Evolutionary conservation across 106 monocot genomes (phyloP), one percentile per base, ranked within the genome.

Genomic region (Gastrodia elata): DNA sequence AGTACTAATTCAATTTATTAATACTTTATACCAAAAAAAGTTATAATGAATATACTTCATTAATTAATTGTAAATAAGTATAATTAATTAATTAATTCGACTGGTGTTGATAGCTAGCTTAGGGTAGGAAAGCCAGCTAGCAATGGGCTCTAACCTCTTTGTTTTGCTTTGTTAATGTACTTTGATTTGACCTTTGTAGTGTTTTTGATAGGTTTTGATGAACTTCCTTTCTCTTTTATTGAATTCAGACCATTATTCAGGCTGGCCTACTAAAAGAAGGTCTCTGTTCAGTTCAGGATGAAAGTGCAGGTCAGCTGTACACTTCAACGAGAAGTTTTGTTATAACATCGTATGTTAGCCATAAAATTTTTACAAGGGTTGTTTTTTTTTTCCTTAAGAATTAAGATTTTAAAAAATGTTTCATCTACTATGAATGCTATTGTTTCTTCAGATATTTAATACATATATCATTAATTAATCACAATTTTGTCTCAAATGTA

Each of bases 201-300:
- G 18, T 38, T 37, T 36, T 37, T 69, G 6, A 11, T 69, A 39
- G 22, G 24, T 69, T 69, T 69, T 39, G 24, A 24, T 69, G 39
- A 26, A 11, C 9, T 77, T 34, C 20, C 20, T 44, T 56, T 26
- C 36, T 8, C 75, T 79, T 43, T 64, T 14, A 71, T 75, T 68
- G 57, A 76, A 1, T n/a, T 73, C 76, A 96, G 95, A 39, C 55
- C 39, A 79, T 96, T 30, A 83, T 96, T 77, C 89, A 89, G 83
- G 95, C 89, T 73, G 95, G 92, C 39, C 82, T 96, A 36, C 80
- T 96, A 44, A 92, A 83, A 81, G 80, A 87, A 76, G 95, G 95
- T 65, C 24, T 96, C 48, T 96, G 95, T 75, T 92, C 92, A 28
- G 87, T 96, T 78, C 95, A 92, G 75, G 95, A 96, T 87, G 95